Evolutionary conservation across 306 rosid genomes (phyloP).

Genomic region (Corylus heterophylla): DNA sequence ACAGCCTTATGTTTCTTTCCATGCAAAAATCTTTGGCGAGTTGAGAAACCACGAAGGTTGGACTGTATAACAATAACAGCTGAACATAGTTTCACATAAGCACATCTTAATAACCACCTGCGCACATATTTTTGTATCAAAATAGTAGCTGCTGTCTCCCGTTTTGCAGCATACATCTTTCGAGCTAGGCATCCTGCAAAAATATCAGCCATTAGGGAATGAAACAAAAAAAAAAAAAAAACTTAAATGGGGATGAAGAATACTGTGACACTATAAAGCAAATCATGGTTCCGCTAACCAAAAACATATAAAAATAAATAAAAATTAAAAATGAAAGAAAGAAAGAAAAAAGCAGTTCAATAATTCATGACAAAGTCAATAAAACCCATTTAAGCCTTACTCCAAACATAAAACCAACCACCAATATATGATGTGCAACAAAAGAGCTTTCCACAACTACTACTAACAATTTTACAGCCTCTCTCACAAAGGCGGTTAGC

Average conservation of each 20-base stretch:
- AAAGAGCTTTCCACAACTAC: neutral
- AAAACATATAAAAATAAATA: neutral
- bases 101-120: constrained; percentile 50
- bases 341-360: neutral
- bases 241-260: neutral
- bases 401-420: neutral
- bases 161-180: constrained; percentile 58
- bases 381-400: neutral
- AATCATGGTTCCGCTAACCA: no score
- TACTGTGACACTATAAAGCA: neutral
- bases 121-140: constrained; percentile 64
- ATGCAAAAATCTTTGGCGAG: constrained; percentile 60
- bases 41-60: constrained; percentile 61
- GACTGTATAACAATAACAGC: constrained; percentile 69
- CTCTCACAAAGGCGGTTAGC: neutral
- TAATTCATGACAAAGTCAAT: neutral
- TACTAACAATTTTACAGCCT: neutral
- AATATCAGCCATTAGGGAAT: constrained; percentile 24
- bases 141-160: constrained; percentile 69
- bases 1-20: constrained; percentile 79
- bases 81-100: constrained; percentile 52
- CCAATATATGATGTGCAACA: neutral
- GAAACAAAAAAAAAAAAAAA: constrained; percentile 19
- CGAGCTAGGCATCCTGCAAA: constrained; percentile 69
- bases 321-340: neutral